Conservation (phyloP, 1,139 yeast genomes). For the Suhomyces chickasaworum region DNA sequence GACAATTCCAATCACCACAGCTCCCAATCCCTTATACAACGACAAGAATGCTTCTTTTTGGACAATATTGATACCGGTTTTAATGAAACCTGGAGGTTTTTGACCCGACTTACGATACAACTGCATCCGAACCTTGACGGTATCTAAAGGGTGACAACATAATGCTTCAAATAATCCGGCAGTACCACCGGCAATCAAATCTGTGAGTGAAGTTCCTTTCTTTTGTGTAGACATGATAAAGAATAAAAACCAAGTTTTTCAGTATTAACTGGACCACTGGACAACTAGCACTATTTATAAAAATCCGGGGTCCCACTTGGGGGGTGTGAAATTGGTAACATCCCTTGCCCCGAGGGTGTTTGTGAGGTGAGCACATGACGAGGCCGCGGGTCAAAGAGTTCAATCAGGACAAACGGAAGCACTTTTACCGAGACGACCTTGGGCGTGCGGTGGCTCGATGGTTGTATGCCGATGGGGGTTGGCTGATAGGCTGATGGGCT, state of each 20-base stretch:
- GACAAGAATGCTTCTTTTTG: constrained; percentile 82
- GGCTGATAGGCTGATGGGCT: neutral
- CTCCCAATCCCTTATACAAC: constrained; percentile 93
- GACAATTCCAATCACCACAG: constrained; percentile 94
- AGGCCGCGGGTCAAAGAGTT: constrained; percentile 13
- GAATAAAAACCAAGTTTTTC: neutral
- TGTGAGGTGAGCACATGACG: constrained; percentile 12
- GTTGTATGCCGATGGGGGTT: neutral
- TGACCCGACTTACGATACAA: constrained; percentile 64
- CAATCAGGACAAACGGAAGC: constrained; percentile 10
- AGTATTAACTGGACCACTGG: neutral
- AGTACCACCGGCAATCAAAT: constrained; percentile 92
- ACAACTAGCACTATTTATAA: constrained; percentile 7
- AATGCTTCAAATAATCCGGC: constrained; percentile 97
- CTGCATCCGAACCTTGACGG: constrained; percentile 97
- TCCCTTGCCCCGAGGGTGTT: constrained; percentile 21
- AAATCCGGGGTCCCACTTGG: constrained; percentile 6
- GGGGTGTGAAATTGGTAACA: constrained; percentile 10
- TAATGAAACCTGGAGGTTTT: constrained; percentile 82
- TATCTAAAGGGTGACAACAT: constrained; percentile 93
- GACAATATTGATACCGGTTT: constrained; percentile 78
- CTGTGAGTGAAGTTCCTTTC: constrained; percentile 56
- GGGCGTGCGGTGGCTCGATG: constrained; percentile 1
- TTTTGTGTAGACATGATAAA: constrained; percentile 27
- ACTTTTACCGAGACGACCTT: neutral